Evolutionary conservation across 202 grass and related monocot species (phyloP), one percentile per base, ranked within the genome.

Genomic region (Schoenoplectus tabernaemontani): DNA sequence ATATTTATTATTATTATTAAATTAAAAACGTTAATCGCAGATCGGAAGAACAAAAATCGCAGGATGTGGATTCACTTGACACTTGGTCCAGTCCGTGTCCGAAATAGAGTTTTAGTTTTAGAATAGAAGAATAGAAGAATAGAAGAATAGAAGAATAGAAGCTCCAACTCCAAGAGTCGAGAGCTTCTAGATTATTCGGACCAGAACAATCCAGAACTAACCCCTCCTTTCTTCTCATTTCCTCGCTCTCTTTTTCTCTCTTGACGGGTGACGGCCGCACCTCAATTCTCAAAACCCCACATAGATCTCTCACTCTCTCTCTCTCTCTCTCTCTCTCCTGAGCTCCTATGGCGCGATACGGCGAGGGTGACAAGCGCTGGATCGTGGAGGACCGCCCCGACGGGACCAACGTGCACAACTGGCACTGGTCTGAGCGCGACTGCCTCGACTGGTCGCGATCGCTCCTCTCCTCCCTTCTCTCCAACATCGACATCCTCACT

Each of bases 391-490:
- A 98, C 43, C 91, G 96, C 75, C 26, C 88, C 11, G 96, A 98
- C 78, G 96, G 96, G 47, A 81, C 91, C 9, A 98, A 98, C 86
- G 90, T 98, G 75, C 91, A 98, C 91, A 95, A 98, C 86, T 98
- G 96, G 96, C 96, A 98, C 90, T 98, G 96, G 91, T 85, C 86
- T 62, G 96, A 98, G 83, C 91, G 91, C 46, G 86, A 98, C 83
- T 98, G 96, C 82, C 78, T 98, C 58, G 96, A 95, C 81, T 98
- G 91, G 91, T 95, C 96, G 5, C 89, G 89, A 22, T 87, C 86
- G 15, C 81, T 79, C 5, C 89, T 98, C 84, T 92, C 91, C 30
- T 47, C 79, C 0, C 86, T 89, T 7, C 89, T 98, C 70, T 83
- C 85, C 26, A 83, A 84, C 37, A 86, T 98, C 78, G 57, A 78